phyloP scores from a whole-genome alignment of 331 rosid genomes.

The Pyracantha coccinea region DNA sequence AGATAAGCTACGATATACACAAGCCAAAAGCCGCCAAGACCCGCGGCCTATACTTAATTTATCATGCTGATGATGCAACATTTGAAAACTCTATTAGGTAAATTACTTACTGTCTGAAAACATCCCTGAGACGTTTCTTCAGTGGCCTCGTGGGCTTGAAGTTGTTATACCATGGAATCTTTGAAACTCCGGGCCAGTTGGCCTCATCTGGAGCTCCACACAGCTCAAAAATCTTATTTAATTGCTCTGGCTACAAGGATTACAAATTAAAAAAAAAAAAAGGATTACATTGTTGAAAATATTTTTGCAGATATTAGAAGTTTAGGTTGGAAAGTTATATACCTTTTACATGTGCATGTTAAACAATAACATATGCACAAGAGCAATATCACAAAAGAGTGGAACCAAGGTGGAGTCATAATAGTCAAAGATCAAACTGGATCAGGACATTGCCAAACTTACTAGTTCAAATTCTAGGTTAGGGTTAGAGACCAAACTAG shows the following conservation, averaged over 20 bases:
- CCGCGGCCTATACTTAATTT: neutral
- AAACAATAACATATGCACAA: neutral
- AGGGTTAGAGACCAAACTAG: neutral
- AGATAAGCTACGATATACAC: neutral
- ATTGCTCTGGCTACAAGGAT: constrained; percentile 84
- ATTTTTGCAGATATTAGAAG: neutral
- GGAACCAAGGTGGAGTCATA: neutral
- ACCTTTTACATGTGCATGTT: neutral
- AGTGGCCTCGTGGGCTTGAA: constrained; percentile 85
- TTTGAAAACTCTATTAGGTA: constrained; percentile 1
- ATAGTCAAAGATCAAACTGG: neutral
- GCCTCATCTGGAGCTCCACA: constrained; percentile 97
- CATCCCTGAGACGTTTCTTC: constrained; percentile 88
- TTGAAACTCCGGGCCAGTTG: constrained; percentile 93
- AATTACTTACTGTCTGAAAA: constrained; percentile 78
- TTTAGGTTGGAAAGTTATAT: neutral
- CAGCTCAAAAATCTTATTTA: constrained; percentile 86
- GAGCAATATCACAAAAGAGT: neutral
- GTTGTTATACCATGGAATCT: constrained; percentile 95
- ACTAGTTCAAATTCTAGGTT: neutral
- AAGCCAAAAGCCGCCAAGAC: neutral
- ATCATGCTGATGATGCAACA: neutral
- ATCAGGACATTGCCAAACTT: neutral
- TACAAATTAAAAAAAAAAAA: neutral
- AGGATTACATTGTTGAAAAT: constrained; percentile 4